Base-by-base conservation (phyloP, 768 basidiomycete genomes). In the Lactarius psammicola region DNA sequence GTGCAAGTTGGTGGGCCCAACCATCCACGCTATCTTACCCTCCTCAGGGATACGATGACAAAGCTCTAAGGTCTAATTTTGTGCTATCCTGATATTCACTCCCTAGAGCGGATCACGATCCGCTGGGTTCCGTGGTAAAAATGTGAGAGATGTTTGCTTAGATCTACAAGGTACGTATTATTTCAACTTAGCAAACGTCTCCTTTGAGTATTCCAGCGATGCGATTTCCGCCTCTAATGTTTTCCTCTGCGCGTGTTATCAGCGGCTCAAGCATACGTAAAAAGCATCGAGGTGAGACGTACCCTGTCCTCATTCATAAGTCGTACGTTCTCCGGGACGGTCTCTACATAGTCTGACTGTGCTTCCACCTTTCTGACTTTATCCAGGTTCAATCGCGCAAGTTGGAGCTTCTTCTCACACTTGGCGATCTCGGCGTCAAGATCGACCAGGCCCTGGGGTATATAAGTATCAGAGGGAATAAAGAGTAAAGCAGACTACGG, bases 371-470 rank as follows among this genome's bases (percentile, higher is more conserved):
- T 95, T 65, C 78, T 70, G 42, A 96, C 78, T 80, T 97, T 98
- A 61, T 88, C 85, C 51, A 90, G 78, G 69, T 85, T 88, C 59
- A 90, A 68, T 60, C 81, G 80, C 2, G 85, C 87, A 11, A 94
- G 78, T 44, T 88, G 85, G 2, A 92, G 82, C 77, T 95, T 97
- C 85, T 97, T 98, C 73, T 93, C 86, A 67, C 89, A 87, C 76
- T 95, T 98, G 46, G 84, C 80, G 54, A 97, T 90, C 77, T 98
- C 96, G 2, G 84, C 85, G 55, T 93, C 88, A 7, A 96, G 78
- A 76, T 98, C 90, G 20, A 99, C 88, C 49, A 95, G 86, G 30
- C 95, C 94, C 94, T 97, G 70, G 18, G 23, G 10, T 51, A 23
- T 5, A 23, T 26, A 5, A 3, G 26, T 26, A 15, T 51, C 23